Base-by-base conservation (phyloP, 106 monocot genomes). In the Apostasia ramifera region DNA sequence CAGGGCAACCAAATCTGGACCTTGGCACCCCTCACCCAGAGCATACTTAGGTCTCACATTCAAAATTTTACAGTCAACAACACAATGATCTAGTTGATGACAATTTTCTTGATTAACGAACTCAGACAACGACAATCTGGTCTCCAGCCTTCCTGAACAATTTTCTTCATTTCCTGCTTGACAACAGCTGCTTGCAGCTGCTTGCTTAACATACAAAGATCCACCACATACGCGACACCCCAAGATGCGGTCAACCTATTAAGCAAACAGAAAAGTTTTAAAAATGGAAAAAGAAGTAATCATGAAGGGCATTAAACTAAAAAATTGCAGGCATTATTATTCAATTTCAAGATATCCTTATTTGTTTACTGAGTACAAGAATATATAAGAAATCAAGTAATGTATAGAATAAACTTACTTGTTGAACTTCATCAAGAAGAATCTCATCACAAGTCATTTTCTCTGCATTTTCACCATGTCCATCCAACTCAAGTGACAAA, bases 191-290 rank as follows among this genome's bases (percentile, higher is more conserved):
- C 66, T 47, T 55, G 53, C 61, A 11, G 53, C 65, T 69, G 42
- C 51, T 61, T 72, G 55, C 67, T 13, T 47, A 13, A 59, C 2
- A 73, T 15, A 56, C 49, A 67, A 68, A 47, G 76, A 71, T 6
- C n/a, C 63, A 50, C 55, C 54, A 73, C 74, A 83, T 37, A 92
- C 45, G 44, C 92, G 84, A 72, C 97, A 92, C 46, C 97, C 97
- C 60, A 92, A 76, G 56, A 97, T 82, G 40, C 97, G 89, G 64
- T 97, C 86, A 81, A 97, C 97, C 97, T 97, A 64, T 73, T 13
- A 57, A 61, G 63, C 54, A 44, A 14, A 53, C 59, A 50, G 15
- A 67, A 49, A 45, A 50, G 66, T 55, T 13, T 48, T 53, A 65
- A 26, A 26, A 26, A 26, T 26, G 26, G 26, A 26, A 26, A 26